Conservation (phyloP, 805 yeast species). For the Lachancea mirantina region DNA sequence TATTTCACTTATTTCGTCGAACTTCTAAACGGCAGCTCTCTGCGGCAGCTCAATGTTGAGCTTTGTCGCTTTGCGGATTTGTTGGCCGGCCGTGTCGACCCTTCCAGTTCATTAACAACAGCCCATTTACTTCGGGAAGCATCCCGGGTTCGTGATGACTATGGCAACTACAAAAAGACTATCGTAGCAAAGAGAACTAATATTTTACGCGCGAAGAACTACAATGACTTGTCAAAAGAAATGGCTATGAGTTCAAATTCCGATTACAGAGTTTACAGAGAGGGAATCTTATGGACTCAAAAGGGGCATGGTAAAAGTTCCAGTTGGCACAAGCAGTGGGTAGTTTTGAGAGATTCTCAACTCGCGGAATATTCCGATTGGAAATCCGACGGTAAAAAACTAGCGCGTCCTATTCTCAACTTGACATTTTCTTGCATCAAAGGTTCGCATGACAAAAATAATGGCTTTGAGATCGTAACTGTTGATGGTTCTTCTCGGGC, state of each 20-base stretch:
- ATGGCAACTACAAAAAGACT: conserved; percentile 1
- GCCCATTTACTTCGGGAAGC: conserved; percentile 2
- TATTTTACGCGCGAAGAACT: conserved; percentile 3
- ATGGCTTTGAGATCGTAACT: conserved; percentile 66
- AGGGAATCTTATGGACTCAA: conserved; percentile 49
- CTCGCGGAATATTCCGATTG: conserved; percentile 71
- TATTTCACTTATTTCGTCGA: conserved; percentile 10
- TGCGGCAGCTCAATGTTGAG: conserved; percentile 3
- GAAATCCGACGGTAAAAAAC: conserved; percentile 55
- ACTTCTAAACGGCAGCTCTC: conserved; percentile 3
- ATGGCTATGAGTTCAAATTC: conserved; percentile 1
- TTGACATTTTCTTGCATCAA: conserved; percentile 60
- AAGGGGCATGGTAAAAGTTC: conserved; percentile 37
- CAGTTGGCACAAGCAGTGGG: conserved; percentile 85
- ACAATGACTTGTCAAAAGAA: conserved; percentile 3
- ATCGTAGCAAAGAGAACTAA: conserved; percentile 1
- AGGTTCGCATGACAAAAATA: conserved; percentile 25
- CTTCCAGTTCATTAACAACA: neutral
- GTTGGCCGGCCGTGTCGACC: neutral
- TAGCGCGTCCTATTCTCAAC: conserved; percentile 59
- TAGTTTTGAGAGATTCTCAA: conserved; percentile 61
- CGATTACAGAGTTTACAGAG: conserved; percentile 9
- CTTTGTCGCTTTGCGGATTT: conserved; percentile 1
- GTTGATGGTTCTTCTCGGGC: conserved; percentile 53
- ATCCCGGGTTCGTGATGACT: conserved; percentile 3